Percentiles rank a stretch among this genome's conserved stretches.
Evolutionary conservation across 495 filamentous ascomycete genomes (phyloP).

Genomic region (Thermothielavioides terrestris): DNA sequence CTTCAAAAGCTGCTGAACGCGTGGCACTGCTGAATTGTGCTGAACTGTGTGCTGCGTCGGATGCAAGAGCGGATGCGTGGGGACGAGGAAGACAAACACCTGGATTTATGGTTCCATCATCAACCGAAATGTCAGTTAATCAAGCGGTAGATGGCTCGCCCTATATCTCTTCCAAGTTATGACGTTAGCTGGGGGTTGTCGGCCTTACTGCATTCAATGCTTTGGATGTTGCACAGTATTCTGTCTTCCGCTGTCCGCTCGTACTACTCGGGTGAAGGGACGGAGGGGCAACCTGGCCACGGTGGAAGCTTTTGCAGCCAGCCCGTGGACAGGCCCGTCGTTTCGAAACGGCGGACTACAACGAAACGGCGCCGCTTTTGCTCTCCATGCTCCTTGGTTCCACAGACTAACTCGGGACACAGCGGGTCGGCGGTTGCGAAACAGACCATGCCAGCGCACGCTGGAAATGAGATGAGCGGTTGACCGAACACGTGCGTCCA

Average conservation of each 20-base stretch:
- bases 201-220: background rate
- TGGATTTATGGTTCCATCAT: background rate
- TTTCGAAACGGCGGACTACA: constrained; percentile 1
- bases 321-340: background rate
- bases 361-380: background rate
- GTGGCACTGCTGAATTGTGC: no score
- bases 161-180: background rate
- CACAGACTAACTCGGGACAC: background rate
- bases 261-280: no score
- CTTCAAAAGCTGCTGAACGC: no score
- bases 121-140: constrained; percentile 1
- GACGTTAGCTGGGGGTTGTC: background rate
- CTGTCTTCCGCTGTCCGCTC: no score
- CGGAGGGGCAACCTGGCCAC: background rate
- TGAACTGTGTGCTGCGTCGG: no score
- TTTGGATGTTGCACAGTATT: no score
- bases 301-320: background rate
- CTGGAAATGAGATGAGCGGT: no score
- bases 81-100: background rate
- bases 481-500: no score
- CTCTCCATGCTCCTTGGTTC: no score
- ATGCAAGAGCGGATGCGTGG: no score
- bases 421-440: background rate
- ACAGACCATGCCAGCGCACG: no score
- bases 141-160: background rate